Base-by-base conservation (phyloP, 495 filamentous ascomycete genomes). In the Thozetella sp. region DNA sequence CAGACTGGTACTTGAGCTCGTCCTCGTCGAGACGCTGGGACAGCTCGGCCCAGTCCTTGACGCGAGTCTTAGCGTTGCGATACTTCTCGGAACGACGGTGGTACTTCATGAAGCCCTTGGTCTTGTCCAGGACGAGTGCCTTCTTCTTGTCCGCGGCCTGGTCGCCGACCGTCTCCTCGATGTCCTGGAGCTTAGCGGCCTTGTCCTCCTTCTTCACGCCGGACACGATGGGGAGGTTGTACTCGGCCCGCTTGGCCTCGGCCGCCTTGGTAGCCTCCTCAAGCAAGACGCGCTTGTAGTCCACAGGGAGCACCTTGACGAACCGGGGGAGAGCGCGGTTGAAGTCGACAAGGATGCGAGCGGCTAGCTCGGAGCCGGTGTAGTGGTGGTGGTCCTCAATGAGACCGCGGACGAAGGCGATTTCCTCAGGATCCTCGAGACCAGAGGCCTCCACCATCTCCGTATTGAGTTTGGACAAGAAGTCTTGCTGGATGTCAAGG, bases 381-480 rank as follows among this genome's bases (percentile, higher is more conserved):
- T 98, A 99, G 72, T 99, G 95, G 75, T 97, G 96, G 68, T 99
- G 95, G 67, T 99, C 95, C 75, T 99, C 95, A 60, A 99, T 92
- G 60, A 98, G 80, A 55, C 95, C 92, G 55, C 95, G 92, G 22
- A 99, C 85, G 67, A 89, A 97, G 48, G 95, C 94, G 66, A 99
- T 95, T 70, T 99, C 95, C 46, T 87, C 78, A 3, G 92, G 92
- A 55, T 99, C 95, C 61, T 95, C 92, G 55, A 99, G 80, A 12
- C 84, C 82, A 48, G 92, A 92, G 22, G 96, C 86, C 73, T 98
- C 94, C 61, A 99, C 96, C 96, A 99, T 97, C 78, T 99, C 95
- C 72, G 86, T 88, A 79, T 99, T 99, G 77, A 98, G 90, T 83
- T 98, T 98, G 54, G 89, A 87, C 71, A 88, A 78, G 82, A 98